phyloP scores from a whole-genome alignment of 768 basidiomycete species.

The Myochromella boudieri region DNA sequence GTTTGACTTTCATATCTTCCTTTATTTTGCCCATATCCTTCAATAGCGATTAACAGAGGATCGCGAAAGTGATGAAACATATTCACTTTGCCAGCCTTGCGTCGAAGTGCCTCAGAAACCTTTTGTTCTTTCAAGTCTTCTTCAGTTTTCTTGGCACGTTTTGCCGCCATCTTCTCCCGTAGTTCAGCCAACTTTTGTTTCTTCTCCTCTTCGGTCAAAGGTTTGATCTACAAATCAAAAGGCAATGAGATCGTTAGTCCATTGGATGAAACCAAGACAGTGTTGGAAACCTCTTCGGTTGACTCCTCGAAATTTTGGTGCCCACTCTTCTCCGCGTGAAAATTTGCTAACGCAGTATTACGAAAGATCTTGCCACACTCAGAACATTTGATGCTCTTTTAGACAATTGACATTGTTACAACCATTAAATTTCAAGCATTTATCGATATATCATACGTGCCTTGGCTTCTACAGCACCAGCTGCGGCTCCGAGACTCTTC shows the following conservation, averaged over 20 bases:
- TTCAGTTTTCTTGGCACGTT: constrained; percentile 69
- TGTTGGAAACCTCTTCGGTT: constrained; percentile 72
- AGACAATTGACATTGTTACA: background rate
- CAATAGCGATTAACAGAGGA: background rate
- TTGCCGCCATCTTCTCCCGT: constrained; percentile 74
- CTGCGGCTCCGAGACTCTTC: constrained; percentile 44
- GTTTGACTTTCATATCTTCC: constrained; percentile 77
- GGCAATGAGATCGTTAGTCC: background rate
- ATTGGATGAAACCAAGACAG: constrained; percentile 10
- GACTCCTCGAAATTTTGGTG: constrained; percentile 97
- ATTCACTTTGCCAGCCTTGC: constrained; percentile 81
- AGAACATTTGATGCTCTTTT: constrained; percentile 82
- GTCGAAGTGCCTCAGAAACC: constrained; percentile 73
- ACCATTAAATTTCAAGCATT: background rate
- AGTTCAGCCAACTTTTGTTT: constrained; percentile 78
- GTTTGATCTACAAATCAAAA: constrained; percentile 67
- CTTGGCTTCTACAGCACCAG: constrained; percentile 62
- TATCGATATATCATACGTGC: constrained; percentile 30
- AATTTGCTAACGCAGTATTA: constrained; percentile 86
- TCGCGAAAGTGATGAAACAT: background rate
- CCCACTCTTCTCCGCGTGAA: constrained; percentile 92
- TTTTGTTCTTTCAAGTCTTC: constrained; percentile 73
- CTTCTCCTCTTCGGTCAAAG: constrained; percentile 94
- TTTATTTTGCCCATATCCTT: constrained; percentile 72
- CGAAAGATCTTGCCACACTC: constrained; percentile 84